These are phyloP conservation scores for Venturia effusa DNA, from an alignment of 2,329 filamentous ascomycete genomes.

Conservation along the genomic window DNA sequence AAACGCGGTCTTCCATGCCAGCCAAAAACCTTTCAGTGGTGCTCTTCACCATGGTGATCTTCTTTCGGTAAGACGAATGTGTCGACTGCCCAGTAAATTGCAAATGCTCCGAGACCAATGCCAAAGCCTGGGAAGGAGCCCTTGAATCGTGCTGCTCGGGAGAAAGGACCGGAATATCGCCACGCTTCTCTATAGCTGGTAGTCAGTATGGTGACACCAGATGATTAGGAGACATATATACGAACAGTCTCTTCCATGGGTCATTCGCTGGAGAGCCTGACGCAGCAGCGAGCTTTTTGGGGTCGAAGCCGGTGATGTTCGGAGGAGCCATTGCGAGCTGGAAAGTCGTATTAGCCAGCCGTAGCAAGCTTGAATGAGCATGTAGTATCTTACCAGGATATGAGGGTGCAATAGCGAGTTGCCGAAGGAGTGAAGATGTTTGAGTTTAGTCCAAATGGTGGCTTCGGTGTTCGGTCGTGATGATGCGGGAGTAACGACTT, in stretches of 20 bases:
- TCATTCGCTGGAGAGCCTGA: conserved; percentile 51
- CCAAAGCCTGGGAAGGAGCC: conserved; percentile 80
- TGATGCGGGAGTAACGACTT: not conserved
- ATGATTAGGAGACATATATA: conserved; percentile 10
- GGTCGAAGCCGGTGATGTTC: conserved; percentile 89
- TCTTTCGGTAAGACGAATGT: conserved; percentile 6
- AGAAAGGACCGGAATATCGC: conserved; percentile 85
- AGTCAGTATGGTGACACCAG: not conserved
- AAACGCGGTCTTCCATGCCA: not conserved
- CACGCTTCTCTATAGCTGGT: conserved; percentile 64
- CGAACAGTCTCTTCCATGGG: conserved; percentile 53
- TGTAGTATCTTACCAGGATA: not conserved
- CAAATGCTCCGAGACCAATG: conserved; percentile 84
- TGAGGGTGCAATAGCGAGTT: not conserved
- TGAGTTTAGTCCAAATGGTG: too few relatives aligned
- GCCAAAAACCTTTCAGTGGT: not conserved
- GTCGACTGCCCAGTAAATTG: conserved; percentile 58
- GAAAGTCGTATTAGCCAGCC: conserved; percentile 13
- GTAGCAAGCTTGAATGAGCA: conserved; percentile 12
- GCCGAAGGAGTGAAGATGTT: not conserved
- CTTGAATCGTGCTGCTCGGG: conserved; percentile 70
- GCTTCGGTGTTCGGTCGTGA: not conserved
- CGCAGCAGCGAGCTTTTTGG: conserved; percentile 65
- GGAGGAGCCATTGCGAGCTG: conserved; percentile 41
- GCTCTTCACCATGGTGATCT: conserved; percentile 3